A percentile compares a stretch with the other conserved stretches of the same genome.
Evolutionary conservation across 176 grass and related monocot genomes (phyloP).

Genomic region (Carex cristatella): DNA sequence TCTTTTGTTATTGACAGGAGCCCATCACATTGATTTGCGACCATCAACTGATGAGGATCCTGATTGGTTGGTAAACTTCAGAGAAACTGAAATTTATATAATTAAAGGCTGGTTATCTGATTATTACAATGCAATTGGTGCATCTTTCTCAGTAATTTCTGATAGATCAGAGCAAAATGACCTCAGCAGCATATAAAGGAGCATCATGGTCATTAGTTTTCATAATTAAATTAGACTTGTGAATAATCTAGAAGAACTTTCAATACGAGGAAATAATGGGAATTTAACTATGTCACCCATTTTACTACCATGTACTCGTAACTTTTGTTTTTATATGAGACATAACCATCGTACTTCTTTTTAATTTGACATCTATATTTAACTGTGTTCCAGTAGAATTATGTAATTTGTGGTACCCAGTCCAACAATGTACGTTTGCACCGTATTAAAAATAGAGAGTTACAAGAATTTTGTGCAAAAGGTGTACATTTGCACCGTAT

Average conservation of each 20-base stretch:
- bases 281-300: not conserved
- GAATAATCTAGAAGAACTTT: not conserved
- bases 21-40: slow-evolving; percentile 78
- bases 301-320: not conserved
- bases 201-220: not conserved
- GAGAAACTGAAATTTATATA: slow-evolving; percentile 63
- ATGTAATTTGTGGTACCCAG: not conserved
- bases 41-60: slow-evolving; percentile 58
- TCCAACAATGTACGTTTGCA: no score
- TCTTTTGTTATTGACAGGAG: slow-evolving; percentile 42
- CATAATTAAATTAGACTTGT: not conserved
- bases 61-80: slow-evolving; percentile 66
- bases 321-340: not conserved
- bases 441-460: no score
- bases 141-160: slow-evolving; percentile 26
- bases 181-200: not conserved
- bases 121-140: slow-evolving; percentile 36
- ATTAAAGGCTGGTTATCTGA: slow-evolving; percentile 70
- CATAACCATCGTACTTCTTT: not conserved
- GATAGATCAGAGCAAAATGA: not conserved
- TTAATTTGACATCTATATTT: not conserved
- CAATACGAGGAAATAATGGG: not conserved
- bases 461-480: no score
- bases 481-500: not conserved
- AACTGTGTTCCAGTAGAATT: not conserved